Evolutionary conservation across 2,329 filamentous ascomycete species (phyloP).

Genomic region (Fusarium keratoplasticum): DNA sequence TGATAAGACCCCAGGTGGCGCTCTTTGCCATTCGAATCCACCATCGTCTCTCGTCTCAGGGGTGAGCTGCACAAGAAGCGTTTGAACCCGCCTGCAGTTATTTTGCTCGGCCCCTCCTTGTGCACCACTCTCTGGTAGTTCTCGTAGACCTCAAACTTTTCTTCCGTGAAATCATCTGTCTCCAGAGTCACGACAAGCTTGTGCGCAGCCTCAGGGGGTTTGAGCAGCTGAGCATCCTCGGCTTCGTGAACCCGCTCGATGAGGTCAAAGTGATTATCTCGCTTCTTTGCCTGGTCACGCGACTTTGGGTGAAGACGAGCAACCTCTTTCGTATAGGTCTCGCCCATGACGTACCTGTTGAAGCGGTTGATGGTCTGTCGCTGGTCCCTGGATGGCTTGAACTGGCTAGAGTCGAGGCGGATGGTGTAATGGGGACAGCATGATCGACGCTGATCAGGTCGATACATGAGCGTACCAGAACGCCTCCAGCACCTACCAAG

Average conservation of each 20-base stretch:
- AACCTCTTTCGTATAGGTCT: constrained; percentile 73
- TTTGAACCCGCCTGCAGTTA: constrained; percentile 71
- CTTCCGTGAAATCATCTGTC: constrained; percentile 75
- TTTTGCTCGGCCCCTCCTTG: constrained; percentile 70
- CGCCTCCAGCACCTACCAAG: constrained; percentile 83
- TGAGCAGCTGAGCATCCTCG: constrained; percentile 66
- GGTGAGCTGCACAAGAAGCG: constrained; percentile 82
- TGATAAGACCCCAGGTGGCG: constrained; percentile 78
- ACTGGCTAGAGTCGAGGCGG: constrained; percentile 73
- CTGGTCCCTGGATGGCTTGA: constrained; percentile 77
- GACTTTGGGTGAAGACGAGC: constrained; percentile 74
- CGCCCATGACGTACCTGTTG: constrained; percentile 77
- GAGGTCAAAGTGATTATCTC: constrained; percentile 76
- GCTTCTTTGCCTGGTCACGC: constrained; percentile 72
- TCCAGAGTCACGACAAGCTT: constrained; percentile 77
- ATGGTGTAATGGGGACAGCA: constrained; percentile 96
- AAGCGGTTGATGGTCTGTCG: constrained; percentile 82
- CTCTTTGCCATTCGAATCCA: constrained; percentile 61
- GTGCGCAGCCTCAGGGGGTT: constrained; percentile 74
- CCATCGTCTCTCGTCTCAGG: constrained; percentile 60
- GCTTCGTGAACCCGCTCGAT: constrained; percentile 75
- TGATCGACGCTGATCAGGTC: constrained; percentile 80
- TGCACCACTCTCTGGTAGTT: constrained; percentile 83
- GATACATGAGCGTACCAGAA: constrained; percentile 78
- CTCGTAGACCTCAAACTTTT: constrained; percentile 79